Percentiles rank a stretch among this genome's conserved stretches.
phyloP scores from a whole-genome alignment of 306 rosid genomes.

The Quillaja saponaria region DNA sequence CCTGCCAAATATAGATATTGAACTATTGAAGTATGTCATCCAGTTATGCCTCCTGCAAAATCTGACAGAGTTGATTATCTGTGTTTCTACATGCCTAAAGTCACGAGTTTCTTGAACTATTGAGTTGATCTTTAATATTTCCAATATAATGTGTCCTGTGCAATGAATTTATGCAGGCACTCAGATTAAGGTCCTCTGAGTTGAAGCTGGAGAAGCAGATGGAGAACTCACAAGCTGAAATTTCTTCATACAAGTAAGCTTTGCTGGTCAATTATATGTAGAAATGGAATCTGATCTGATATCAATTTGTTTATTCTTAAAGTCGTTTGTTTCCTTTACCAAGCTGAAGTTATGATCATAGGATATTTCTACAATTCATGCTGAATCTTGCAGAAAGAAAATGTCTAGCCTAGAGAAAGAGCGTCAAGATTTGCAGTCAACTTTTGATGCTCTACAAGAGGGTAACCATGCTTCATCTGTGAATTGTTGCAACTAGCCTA shows the following conservation, averaged over 20 bases:
- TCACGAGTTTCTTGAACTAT: too few relatives aligned
- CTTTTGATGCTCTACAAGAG: conserved; percentile 86
- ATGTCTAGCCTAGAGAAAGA: conserved; percentile 84
- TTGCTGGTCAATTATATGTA: conserved; percentile 16
- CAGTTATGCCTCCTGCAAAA: too few relatives aligned
- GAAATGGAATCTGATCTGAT: not conserved
- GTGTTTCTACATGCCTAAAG: too few relatives aligned
- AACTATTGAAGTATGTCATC: too few relatives aligned
- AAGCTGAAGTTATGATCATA: conserved; percentile 14
- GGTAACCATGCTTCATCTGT: conserved; percentile 49
- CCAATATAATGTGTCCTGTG: too few relatives aligned
- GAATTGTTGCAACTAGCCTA: conserved; percentile 21
- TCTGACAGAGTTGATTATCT: too few relatives aligned
- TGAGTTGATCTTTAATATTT: too few relatives aligned
- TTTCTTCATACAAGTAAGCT: conserved; percentile 72
- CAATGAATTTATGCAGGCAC: conserved; percentile 58
- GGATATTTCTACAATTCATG: conserved; percentile 22
- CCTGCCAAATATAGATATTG: too few relatives aligned
- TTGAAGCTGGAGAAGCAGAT: conserved; percentile 88
- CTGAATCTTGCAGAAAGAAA: conserved; percentile 67
- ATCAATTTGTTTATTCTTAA: too few relatives aligned
- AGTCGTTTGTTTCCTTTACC: not conserved
- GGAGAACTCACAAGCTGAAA: conserved; percentile 81
- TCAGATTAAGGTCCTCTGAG: conserved; percentile 86
- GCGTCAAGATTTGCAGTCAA: conserved; percentile 79